Base-by-base conservation (phyloP, 257 asterid species). In the Forsythia viridissima region DNA sequence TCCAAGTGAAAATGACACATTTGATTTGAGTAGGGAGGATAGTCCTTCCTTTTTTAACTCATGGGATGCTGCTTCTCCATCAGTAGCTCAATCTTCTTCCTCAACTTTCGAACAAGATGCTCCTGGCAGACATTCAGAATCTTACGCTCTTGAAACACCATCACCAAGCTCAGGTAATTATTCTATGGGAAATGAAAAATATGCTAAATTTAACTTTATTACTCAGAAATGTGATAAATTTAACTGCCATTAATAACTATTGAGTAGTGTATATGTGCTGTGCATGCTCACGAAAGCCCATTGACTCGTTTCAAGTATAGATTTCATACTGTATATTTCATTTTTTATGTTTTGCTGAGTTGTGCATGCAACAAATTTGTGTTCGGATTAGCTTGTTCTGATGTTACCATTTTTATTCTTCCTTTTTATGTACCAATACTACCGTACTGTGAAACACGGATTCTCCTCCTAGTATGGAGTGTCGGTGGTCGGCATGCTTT, bases 161-260 rank as follows among this genome's bases (percentile, higher is more conserved):
- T 92, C 98, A 18, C 98, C 97, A 38, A 79, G 86, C 82, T 96
- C 99, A 85, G 98, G 99, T 96, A 90, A 72, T 41, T 66, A 44
- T 73, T 21, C 77, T 43, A 38, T 30, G 34, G 34, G 24, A 41
- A 38, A 38, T 43, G 9, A 46, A 75, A 52, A 36, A 10, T 51
- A 59, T 46, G 21, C 57, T 34, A n/a, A 24, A 1, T 11, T 12
- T 6, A 42, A 41, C 41, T 21, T 59, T 18, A 4, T 30, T 67
- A 12, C 37, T 30, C 52, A 16, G 41, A 34, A 13, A n/a, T 39
- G 16, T 38, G 52, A 51, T 43, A 73, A 70, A 75, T 43, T 30
- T 55, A 10, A 65, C 65, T 72, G 37, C 48, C 36, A 43, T 39
- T 10, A 5, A 13, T 73, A 66, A 61, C 36, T 6, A 21, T 65